Conservation (phyloP, 2,329 filamentous ascomycete genomes). For the Volutella citrinella region DNA sequence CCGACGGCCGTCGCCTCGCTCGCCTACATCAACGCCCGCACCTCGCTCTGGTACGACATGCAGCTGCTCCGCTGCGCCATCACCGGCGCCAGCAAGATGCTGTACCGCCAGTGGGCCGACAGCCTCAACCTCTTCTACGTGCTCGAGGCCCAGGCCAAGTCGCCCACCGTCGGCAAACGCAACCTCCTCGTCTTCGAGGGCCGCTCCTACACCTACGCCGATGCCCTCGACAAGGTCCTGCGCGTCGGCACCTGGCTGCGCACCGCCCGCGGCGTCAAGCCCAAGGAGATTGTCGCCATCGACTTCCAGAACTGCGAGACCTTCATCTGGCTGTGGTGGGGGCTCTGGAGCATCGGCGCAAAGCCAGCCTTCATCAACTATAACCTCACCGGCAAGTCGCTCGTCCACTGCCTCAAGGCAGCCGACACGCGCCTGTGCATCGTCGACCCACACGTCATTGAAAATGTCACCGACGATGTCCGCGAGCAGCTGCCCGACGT, state of each 20-base stretch:
- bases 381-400: conserved; percentile 68
- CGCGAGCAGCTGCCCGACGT: conserved; percentile 47
- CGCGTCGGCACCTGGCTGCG: conserved; percentile 76
- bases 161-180: conserved; percentile 47
- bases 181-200: conserved; percentile 68
- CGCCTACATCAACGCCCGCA: conserved; percentile 77
- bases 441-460: conserved; percentile 60
- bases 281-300: conserved; percentile 75
- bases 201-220: conserved; percentile 67
- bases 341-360: conserved; percentile 79
- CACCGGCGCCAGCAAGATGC: conserved; percentile 40
- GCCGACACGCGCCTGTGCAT: conserved; percentile 66
- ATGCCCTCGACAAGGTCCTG: conserved; percentile 68
- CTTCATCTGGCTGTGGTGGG: conserved; percentile 73
- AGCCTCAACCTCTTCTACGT: conserved; percentile 71
- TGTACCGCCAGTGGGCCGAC: conserved; percentile 52
- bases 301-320: conserved; percentile 79
- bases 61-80: conserved; percentile 54
- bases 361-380: conserved; percentile 87
- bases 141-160: conserved; percentile 64
- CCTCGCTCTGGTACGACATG: conserved; percentile 64
- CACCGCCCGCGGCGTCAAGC: conserved; percentile 58
- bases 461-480: conserved; percentile 57
- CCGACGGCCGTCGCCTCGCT: conserved; percentile 63
- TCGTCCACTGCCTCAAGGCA: conserved; percentile 71